Percentiles rank a stretch among this genome's conserved stretches.
Conservation (phyloP, 1,139 yeast species). For the Sugiyamaella castrensis region DNA sequence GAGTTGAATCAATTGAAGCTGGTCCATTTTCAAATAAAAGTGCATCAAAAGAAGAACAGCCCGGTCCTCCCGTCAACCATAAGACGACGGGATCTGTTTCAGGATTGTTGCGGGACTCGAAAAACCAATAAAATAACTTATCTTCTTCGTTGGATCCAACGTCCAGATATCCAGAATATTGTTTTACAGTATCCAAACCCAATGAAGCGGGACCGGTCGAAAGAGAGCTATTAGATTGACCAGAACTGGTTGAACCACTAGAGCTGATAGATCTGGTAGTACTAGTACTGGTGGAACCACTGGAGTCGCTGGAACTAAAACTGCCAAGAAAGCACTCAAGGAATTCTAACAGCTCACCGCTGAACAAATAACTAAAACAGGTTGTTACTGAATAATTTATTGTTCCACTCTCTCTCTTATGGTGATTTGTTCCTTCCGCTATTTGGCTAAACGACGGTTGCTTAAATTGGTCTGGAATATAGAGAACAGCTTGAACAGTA, state of each 20-base stretch:
- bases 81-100: conserved; percentile 57
- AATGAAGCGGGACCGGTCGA: conserved; percentile 4
- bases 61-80: conserved; percentile 77
- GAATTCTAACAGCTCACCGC: too few relatives aligned
- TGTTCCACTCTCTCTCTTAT: too few relatives aligned
- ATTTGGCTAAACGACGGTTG: too few relatives aligned
- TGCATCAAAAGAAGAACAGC: conserved; percentile 60
- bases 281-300: neutral
- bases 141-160: conserved; percentile 71
- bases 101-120: conserved; percentile 67
- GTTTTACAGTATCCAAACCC: conserved; percentile 38
- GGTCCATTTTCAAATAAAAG: conserved; percentile 66
- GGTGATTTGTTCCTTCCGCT: too few relatives aligned
- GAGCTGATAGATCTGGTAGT: neutral
- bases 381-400: too few relatives aligned
- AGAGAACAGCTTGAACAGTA: too few relatives aligned
- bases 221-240: neutral
- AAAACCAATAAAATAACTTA: conserved; percentile 74
- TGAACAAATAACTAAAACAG: too few relatives aligned
- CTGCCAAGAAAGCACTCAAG: neutral
- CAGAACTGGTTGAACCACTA: neutral
- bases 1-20: conserved; percentile 2
- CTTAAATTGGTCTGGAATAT: too few relatives aligned
- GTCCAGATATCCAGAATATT: conserved; percentile 66
- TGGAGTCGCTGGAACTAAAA: neutral